Conservation (phyloP, 1,139 yeast genomes). For the Kurtzmaniella quercitrusa region DNA sequence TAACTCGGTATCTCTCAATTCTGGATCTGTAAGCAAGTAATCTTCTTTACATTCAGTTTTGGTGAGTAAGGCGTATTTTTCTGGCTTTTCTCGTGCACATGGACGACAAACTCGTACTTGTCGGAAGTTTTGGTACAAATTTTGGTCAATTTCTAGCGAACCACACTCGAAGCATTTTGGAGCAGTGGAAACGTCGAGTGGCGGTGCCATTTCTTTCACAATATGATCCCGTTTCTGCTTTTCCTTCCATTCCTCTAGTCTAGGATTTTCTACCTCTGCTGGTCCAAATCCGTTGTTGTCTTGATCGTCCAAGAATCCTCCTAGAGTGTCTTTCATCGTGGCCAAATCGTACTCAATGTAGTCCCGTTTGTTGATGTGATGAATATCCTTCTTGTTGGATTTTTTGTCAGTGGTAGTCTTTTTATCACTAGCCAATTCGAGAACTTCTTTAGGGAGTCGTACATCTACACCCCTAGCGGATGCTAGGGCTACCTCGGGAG, state of each 20-base stretch:
- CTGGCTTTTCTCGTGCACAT: conserved; percentile 71
- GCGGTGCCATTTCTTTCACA: conserved; percentile 60
- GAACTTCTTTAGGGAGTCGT: conserved; percentile 15
- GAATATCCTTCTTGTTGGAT: conserved; percentile 19
- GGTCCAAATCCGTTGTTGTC: conserved; percentile 18
- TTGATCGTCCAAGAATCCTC: conserved; percentile 71
- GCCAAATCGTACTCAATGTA: conserved; percentile 92
- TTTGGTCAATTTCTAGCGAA: conserved; percentile 73
- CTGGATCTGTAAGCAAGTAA: conserved; percentile 89
- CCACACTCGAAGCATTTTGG: conserved; percentile 83
- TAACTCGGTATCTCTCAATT: conserved; percentile 63
- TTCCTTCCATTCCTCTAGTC: conserved; percentile 76
- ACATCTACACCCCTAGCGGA: conserved; percentile 1
- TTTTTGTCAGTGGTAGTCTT: conserved; percentile 12
- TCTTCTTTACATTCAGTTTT: conserved; percentile 95
- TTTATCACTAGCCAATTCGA: conserved; percentile 10
- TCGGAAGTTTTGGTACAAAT: conserved; percentile 62
- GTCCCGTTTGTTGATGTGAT: conserved; percentile 53
- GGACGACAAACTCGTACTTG: conserved; percentile 69
- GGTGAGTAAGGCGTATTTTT: conserved; percentile 84
- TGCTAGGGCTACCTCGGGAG: neutral
- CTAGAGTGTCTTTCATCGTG: conserved; percentile 81
- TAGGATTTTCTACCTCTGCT: conserved; percentile 27
- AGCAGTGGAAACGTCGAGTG: conserved; percentile 62
- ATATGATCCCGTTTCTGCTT: conserved; percentile 45